Evolutionary conservation across 2,329 filamentous ascomycete genomes (phyloP).

Genomic region (Meredithiella fracta): DNA sequence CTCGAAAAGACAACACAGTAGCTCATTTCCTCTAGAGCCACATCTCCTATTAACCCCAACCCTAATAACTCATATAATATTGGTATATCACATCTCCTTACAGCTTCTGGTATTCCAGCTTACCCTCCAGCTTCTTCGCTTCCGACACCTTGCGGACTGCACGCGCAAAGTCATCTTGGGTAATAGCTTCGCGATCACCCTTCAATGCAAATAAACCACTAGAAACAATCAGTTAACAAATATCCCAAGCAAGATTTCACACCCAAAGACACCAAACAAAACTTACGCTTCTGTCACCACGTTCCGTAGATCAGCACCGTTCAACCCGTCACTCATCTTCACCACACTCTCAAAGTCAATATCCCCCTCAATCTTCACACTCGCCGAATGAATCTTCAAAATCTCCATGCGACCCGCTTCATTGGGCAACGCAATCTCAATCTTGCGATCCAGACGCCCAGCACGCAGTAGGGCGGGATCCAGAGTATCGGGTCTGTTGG

Average conservation of each 20-base stretch:
- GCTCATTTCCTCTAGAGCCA: not conserved
- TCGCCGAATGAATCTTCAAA: slow-evolving; percentile 85
- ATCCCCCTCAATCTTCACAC: slow-evolving; percentile 79
- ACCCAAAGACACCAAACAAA: not conserved
- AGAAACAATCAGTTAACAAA: slow-evolving; percentile 18
- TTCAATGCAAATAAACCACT: slow-evolving; percentile 96
- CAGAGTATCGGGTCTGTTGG: slow-evolving; percentile 89
- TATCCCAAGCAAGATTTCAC: slow-evolving; percentile 11
- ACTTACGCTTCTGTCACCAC: slow-evolving; percentile 96
- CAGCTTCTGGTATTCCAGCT: slow-evolving; percentile 93
- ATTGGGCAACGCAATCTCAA: slow-evolving; percentile 92
- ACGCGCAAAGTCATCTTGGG: slow-evolving; percentile 98
- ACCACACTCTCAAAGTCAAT: slow-evolving; percentile 98
- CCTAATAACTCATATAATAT: not conserved
- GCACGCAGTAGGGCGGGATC: slow-evolving; percentile 86
- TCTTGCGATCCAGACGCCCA: slow-evolving; percentile 88
- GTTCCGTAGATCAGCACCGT: slow-evolving; percentile 92
- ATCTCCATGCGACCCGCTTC: slow-evolving; percentile 94
- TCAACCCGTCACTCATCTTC: slow-evolving; percentile 98
- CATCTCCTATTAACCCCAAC: not conserved
- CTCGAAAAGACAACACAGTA: slow-evolving; percentile 1
- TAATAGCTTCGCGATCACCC: slow-evolving; percentile 89
- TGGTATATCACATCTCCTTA: slow-evolving; percentile 30
- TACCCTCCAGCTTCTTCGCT: slow-evolving; percentile 94
- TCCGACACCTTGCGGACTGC: slow-evolving; percentile 95